A percentile compares a stretch with the other conserved stretches of the same genome.
Evolutionary conservation across 768 basidiomycete genomes (phyloP).

Genomic region (Cubamyces lactineus): DNA sequence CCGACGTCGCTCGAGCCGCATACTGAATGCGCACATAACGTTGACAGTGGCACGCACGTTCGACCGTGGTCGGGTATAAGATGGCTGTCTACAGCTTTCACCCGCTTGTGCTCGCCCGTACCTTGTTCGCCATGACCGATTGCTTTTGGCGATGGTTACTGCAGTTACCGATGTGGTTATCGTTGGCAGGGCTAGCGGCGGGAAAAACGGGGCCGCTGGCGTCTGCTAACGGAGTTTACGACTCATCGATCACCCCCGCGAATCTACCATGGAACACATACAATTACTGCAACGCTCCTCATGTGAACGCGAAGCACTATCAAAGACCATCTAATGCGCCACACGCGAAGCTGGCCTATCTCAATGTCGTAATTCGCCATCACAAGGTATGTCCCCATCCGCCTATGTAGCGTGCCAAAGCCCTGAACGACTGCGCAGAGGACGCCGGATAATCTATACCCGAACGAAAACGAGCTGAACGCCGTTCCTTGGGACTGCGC

Average conservation of each 20-base stretch:
- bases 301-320: constrained; percentile 46
- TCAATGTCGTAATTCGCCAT: constrained; percentile 49
- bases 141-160: constrained; percentile 4
- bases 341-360: constrained; percentile 42
- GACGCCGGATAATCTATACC: constrained; percentile 54
- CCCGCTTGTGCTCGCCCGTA: background rate
- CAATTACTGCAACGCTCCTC: constrained; percentile 57
- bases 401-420: too few relatives aligned
- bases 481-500: constrained; percentile 45
- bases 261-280: constrained; percentile 52
- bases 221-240: constrained; percentile 43
- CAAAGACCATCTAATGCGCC: constrained; percentile 32
- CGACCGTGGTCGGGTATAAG: background rate
- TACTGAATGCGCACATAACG: background rate
- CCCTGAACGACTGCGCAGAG: constrained; percentile 34
- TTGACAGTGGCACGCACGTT: constrained; percentile 2
- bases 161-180: constrained; percentile 5
- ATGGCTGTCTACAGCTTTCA: background rate
- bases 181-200: background rate
- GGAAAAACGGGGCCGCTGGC: constrained; percentile 17
- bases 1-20: background rate
- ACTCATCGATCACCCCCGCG: constrained; percentile 46
- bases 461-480: constrained; percentile 45
- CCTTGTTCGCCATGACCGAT: constrained; percentile 1
- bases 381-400: constrained; percentile 43